Evolutionary conservation across 2,329 filamentous ascomycete species (phyloP).

Genomic region (Nigrograna mackinnonii): DNA sequence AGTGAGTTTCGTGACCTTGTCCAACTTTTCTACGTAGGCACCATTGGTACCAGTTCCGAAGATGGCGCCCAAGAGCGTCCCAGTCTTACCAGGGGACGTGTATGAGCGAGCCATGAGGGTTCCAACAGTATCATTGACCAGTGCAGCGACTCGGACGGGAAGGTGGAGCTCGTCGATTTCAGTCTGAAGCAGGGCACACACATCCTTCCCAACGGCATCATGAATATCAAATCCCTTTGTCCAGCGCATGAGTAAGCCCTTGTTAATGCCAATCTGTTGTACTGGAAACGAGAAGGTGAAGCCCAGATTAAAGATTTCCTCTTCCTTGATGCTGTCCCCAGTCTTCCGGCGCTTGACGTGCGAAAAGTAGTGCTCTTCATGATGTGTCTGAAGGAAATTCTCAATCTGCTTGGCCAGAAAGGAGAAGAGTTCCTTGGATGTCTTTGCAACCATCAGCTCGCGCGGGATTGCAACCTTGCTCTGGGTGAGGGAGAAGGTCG

Average conservation of each 20-base stretch:
- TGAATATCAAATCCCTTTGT: slow-evolving; percentile 98
- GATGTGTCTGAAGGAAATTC: slow-evolving; percentile 81
- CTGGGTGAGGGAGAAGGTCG: slow-evolving; percentile 90
- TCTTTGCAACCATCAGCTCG: slow-evolving; percentile 87
- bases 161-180: slow-evolving; percentile 87
- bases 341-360: slow-evolving; percentile 68
- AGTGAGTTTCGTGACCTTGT: slow-evolving; percentile 78
- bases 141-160: slow-evolving; percentile 89
- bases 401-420: slow-evolving; percentile 95
- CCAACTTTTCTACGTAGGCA: slow-evolving; percentile 91
- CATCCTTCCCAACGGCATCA: slow-evolving; percentile 93
- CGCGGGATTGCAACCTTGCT: slow-evolving; percentile 90
- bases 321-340: slow-evolving; percentile 63
- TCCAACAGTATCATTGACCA: slow-evolving; percentile 97
- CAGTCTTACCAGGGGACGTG: slow-evolving; percentile 83
- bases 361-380: slow-evolving; percentile 81
- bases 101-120: slow-evolving; percentile 98
- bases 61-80: slow-evolving; percentile 90
- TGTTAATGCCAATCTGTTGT: slow-evolving; percentile 92
- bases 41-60: slow-evolving; percentile 98
- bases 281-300: slow-evolving; percentile 99
- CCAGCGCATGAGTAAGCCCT: slow-evolving; percentile 92
- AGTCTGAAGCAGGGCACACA: slow-evolving; percentile 83
- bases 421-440: slow-evolving; percentile 81
- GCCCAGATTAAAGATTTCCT: slow-evolving; percentile 88